These are phyloP conservation scores for Ceratocystis eucalypticola DNA, from an alignment of 2,329 filamentous ascomycete species.

Conservation along the genomic window DNA sequence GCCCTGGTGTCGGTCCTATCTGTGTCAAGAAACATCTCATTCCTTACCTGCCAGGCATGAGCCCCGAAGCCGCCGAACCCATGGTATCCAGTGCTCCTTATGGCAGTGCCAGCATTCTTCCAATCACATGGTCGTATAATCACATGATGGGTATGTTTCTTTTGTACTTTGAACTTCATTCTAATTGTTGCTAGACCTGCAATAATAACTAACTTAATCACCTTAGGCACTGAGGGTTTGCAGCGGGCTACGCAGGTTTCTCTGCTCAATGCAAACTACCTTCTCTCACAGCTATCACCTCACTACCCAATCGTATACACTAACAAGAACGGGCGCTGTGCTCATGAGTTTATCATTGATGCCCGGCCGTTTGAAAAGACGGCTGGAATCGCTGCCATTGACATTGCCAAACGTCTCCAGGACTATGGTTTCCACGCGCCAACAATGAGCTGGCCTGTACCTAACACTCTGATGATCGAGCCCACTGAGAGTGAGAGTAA, in stretches of 20 bases:
- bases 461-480: slow-evolving; percentile 95
- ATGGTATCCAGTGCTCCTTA: slow-evolving; percentile 71
- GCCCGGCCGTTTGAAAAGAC: slow-evolving; percentile 71
- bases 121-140: slow-evolving; percentile 92
- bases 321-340: slow-evolving; percentile 74
- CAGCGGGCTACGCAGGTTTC: slow-evolving; percentile 84
- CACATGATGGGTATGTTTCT: slow-evolving; percentile 63
- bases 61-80: slow-evolving; percentile 28
- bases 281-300: slow-evolving; percentile 70
- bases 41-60: slow-evolving; percentile 54
- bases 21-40: slow-evolving; percentile 73
- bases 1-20: slow-evolving; percentile 86
- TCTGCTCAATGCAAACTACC: slow-evolving; percentile 94
- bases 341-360: slow-evolving; percentile 95
- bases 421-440: slow-evolving; percentile 96
- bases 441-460: slow-evolving; percentile 92
- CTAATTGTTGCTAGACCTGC: neutral
- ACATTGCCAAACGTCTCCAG: slow-evolving; percentile 90
- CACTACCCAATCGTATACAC: slow-evolving; percentile 92
- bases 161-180: neutral
- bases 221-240: slow-evolving; percentile 50
- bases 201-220: slow-evolving; percentile 20
- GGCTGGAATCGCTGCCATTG: slow-evolving; percentile 76
- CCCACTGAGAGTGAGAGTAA: slow-evolving; percentile 89
- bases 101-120: slow-evolving; percentile 81